Base-by-base conservation (phyloP, 2,329 filamentous ascomycete genomes). In the Trichoderma cornu-damae region DNA sequence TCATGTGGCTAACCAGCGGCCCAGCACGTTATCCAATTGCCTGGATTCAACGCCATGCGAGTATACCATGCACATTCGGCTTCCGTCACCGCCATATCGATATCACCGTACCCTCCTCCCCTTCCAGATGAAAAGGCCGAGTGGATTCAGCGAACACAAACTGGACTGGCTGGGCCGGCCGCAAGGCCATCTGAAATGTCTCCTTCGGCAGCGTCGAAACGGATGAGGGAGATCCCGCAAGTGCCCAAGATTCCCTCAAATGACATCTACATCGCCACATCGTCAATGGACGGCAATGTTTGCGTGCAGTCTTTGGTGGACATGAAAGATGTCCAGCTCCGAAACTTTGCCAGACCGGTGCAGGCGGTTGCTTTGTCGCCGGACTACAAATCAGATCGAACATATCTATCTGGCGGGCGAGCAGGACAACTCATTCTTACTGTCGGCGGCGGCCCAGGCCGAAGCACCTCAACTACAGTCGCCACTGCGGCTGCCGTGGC, bases 271-370 rank as follows among this genome's bases (percentile, higher is more conserved):
- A 89, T 99, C 63, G 93, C 88, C 1, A 96, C 93, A 1, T 90
- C 94, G 0, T 97, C 94, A 0, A 89, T 96, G 68, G 94, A 99
- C 70, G 95, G 94, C 16, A 93, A 96, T 68, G 90, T 99, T 12
- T 97, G 94, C 66, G 84, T 99, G 1, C 87, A 91, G 59, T 96
- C 90, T 1, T 75, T 99, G 18, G 75, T 94, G 18, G 93, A 99
- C 67, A 75, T 87, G 35, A 95, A 91, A 66, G 94, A 99, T 73
- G 91, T 96, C 2, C 87, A 91, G 58, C 74, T 97, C 26, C 86
- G 94, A 26, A 96, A 96, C 69, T 99, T 97, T 74, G 90, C 90
- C 1, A 84, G 95, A 4, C 95, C 95, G 0, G 85, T 99, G 2
- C 91, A 96, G 67, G 86, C 91, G 5, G 90, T 99, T 1, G 90